A percentile compares a stretch with the other conserved stretches of the same genome.
Conservation (phyloP, 129 eudicot species). For the Artemisia tridentata region DNA sequence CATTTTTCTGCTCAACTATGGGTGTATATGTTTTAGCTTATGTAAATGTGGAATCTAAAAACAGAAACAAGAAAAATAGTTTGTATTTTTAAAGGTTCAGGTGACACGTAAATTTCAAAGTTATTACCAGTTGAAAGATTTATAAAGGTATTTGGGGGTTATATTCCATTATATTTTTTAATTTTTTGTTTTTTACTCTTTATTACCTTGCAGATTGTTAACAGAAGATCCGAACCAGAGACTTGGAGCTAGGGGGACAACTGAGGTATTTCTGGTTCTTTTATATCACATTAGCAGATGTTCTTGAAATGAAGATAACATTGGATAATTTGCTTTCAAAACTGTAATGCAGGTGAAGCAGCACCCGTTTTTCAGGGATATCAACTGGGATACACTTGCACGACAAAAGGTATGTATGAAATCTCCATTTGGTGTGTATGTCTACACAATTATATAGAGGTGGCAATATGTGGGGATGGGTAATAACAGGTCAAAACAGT, state of each 20-base stretch:
- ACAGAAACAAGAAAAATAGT: neutral
- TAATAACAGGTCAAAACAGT: too few species aligned
- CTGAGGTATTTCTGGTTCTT: constrained; percentile 53
- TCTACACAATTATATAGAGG: neutral
- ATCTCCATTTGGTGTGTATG: constrained; percentile 8
- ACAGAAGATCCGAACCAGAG: constrained; percentile 97
- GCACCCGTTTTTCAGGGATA: constrained; percentile 90
- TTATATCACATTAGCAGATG: neutral
- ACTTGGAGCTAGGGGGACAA: constrained; percentile 96
- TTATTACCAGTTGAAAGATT: too few species aligned
- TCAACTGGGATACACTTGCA: constrained; percentile 98
- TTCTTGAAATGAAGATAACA: constrained; percentile 3
- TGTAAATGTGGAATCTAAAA: neutral
- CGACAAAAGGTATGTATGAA: constrained; percentile 78
- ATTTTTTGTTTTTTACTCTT: neutral
- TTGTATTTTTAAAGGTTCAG: constrained; percentile 6
- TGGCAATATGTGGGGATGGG: neutral
- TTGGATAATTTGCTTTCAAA: neutral
- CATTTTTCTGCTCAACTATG: neutral
- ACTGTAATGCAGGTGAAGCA: constrained; percentile 73
- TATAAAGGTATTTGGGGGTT: too few species aligned
- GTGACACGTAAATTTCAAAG: too few species aligned
- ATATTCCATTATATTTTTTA: neutral
- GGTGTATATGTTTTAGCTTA: neutral
- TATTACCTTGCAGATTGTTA: constrained; percentile 53